A percentile compares a stretch with the other conserved stretches of the same genome.
phyloP scores from a whole-genome alignment of 2,329 filamentous ascomycete species.

The Neofusicoccum ribis region DNA sequence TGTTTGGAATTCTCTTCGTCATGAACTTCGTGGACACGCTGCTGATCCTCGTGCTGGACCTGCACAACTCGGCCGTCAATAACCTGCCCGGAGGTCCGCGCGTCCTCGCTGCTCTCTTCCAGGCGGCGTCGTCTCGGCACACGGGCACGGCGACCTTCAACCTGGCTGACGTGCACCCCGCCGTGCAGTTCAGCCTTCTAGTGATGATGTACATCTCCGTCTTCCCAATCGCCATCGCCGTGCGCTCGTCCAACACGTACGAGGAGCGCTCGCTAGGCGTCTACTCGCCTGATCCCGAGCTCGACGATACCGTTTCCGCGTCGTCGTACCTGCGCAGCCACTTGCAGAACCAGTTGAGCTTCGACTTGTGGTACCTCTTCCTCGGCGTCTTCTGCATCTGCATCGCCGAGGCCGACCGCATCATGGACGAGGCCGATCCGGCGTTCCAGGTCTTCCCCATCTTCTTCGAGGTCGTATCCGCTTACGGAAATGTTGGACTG shows the following conservation, averaged over 20 bases:
- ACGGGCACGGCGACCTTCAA: conserved; percentile 50
- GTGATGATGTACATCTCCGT: conserved; percentile 67
- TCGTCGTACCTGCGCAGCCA: conserved; percentile 46
- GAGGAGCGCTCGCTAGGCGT: conserved; percentile 62
- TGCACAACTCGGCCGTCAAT: conserved; percentile 53
- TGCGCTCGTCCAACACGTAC: conserved; percentile 58
- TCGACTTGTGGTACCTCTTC: conserved; percentile 48
- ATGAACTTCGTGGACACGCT: conserved; percentile 53
- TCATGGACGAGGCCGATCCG: conserved; percentile 32
- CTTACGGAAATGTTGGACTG: conserved; percentile 44
- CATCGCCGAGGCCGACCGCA: conserved; percentile 42
- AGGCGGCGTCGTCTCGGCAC: conserved; percentile 53
- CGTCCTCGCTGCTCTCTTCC: conserved; percentile 58
- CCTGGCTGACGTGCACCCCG: conserved; percentile 51
- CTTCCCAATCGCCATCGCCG: conserved; percentile 61
- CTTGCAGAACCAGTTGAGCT: conserved; percentile 46
- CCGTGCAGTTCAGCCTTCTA: conserved; percentile 58
- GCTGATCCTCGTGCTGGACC: conserved; percentile 31
- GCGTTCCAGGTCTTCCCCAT: conserved; percentile 46
- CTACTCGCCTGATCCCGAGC: conserved; percentile 38
- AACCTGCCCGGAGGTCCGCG: conserved; percentile 47
- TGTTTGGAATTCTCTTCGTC: conserved; percentile 50
- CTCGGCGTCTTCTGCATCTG: conserved; percentile 48
- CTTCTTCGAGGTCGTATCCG: conserved; percentile 44
- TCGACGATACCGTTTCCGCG: conserved; percentile 14